A percentile compares a stretch with the other conserved stretches of the same genome.
phyloP scores from a whole-genome alignment of 1,284 basidiomycete species.

The Ustilago crameri region DNA sequence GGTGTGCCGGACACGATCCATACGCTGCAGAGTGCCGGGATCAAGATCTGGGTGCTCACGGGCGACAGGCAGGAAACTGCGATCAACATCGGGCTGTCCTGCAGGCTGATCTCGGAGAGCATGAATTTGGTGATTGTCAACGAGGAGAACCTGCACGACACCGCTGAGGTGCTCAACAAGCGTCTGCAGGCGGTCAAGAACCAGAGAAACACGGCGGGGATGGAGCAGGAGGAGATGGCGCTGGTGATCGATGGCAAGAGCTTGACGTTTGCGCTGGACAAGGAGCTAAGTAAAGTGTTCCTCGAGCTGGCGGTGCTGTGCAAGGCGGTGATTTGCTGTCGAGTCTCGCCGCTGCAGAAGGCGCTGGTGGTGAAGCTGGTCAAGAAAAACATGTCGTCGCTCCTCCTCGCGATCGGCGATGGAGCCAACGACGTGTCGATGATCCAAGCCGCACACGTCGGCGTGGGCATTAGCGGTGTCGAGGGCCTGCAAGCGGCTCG shows the following conservation, averaged over 20 bases:
- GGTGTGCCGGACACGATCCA: constrained; percentile 98
- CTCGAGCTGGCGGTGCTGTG: constrained; percentile 97
- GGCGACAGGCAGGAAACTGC: constrained; percentile 99
- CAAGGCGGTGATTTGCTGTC: constrained; percentile 97
- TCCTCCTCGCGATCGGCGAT: constrained; percentile 88
- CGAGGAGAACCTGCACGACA: constrained; percentile 84
- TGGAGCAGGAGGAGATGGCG: constrained; percentile 90
- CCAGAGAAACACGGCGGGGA: constrained; percentile 80
- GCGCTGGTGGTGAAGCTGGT: constrained; percentile 98
- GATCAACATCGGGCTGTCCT: constrained; percentile 98
- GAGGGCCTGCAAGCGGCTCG: constrained; percentile 98
- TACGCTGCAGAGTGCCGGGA: constrained; percentile 95
- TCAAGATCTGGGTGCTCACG: constrained; percentile 99
- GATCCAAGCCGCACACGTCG: constrained; percentile 79
- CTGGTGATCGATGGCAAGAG: constrained; percentile 97
- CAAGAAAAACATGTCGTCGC: constrained; percentile 92
- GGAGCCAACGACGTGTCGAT: constrained; percentile 75
- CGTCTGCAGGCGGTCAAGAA: constrained; percentile 90
- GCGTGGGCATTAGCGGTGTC: constrained; percentile 96
- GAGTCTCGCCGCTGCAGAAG: constrained; percentile 97
- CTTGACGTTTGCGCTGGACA: constrained; percentile 89
- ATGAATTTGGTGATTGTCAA: constrained; percentile 97
- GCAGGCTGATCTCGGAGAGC: constrained; percentile 93
- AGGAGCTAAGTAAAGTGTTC: constrained; percentile 87
- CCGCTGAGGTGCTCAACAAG: constrained; percentile 86